Evolutionary conservation across 257 asterid species (phyloP).

Genomic region (Cordia subcordata): DNA sequence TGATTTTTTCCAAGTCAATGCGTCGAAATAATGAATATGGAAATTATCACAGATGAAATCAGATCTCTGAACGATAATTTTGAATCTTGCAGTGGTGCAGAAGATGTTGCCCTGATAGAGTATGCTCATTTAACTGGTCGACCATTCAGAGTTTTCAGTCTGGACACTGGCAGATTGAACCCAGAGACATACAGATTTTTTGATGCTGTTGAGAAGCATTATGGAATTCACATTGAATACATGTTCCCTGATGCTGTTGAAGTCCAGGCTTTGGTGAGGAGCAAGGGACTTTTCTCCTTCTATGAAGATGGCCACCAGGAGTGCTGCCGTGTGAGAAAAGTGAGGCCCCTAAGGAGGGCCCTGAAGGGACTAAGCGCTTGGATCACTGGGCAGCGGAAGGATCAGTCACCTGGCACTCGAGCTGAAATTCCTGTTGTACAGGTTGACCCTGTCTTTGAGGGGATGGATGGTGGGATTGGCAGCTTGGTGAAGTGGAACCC

Average conservation of each 20-base stretch:
- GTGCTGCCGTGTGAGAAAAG: constrained; percentile 90
- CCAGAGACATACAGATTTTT: constrained; percentile 76
- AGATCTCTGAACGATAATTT: neutral
- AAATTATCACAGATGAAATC: too few species aligned
- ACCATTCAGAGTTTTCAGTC: constrained; percentile 80
- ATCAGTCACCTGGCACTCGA: constrained; percentile 92
- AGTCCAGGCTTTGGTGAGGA: constrained; percentile 75
- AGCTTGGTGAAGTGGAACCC: constrained; percentile 95
- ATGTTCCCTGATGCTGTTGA: constrained; percentile 83
- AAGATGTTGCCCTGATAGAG: constrained; percentile 83
- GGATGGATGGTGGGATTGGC: constrained; percentile 69
- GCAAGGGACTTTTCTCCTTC: constrained; percentile 84
- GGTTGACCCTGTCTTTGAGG: constrained; percentile 81
- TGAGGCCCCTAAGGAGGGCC: constrained; percentile 68
- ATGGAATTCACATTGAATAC: constrained; percentile 70
- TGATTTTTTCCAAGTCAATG: too few species aligned
- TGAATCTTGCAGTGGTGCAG: constrained; percentile 67
- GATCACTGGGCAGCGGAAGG: constrained; percentile 91
- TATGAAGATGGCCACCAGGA: constrained; percentile 93
- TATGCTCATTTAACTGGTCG: constrained; percentile 79
- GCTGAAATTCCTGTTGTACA: constrained; percentile 77
- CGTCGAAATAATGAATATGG: too few species aligned
- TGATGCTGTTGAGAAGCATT: constrained; percentile 74
- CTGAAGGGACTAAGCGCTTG: constrained; percentile 81
- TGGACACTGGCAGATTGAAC: constrained; percentile 83